Base-by-base conservation (phyloP, 2,329 filamentous ascomycete species). In the Colletotrichum navitas region DNA sequence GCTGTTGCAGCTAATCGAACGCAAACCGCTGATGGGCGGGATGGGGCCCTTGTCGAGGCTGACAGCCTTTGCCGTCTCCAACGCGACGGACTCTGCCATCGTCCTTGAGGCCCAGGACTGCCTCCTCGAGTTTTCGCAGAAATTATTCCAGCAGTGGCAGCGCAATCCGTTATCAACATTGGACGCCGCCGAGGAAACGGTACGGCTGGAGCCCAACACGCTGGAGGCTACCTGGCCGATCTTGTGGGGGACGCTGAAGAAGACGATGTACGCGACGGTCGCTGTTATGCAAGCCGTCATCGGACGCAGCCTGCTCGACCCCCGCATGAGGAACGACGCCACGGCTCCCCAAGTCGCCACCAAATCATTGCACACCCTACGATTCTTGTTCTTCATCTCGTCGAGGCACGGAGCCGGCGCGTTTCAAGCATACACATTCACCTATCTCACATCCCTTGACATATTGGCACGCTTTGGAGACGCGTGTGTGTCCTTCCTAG, bases 361-460 rank as follows among this genome's bases (percentile, higher is more conserved):
- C 56, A 93, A 93, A 78, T 89, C 91, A 1, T 85, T 97, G 21
- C 90, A 92, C 72, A 90, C 89, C 16, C 87, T 97, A 14, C 90
- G 94, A 36, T 92, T 93, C 76, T 83, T 97, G 26, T 94, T 91
- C 81, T 97, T 97, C 79, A 90, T 97, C 73, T 94, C 93, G 0
- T 91, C 90, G 18, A 88, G 93, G 49, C 87, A 93, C 66, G 91
- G 92, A 26, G 90, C 92, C 67, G 89, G 88, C 72, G 87, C 90
- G 1, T 97, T 97, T 76, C 93, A 95, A 65, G 92, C 94, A 69
- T 95, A 97, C 80, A 90, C 88, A 1, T 97, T 97, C 78, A 91
- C 94, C 34, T 94, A 94, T 76, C 86, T 97, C 29, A 90, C 93
- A 1, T 91, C 94, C 4, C 90, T 97, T 74, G 95, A 98, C 80